Conservation (phyloP, 495 filamentous ascomycete genomes). For the Lindgomyces ingoldianus region DNA sequence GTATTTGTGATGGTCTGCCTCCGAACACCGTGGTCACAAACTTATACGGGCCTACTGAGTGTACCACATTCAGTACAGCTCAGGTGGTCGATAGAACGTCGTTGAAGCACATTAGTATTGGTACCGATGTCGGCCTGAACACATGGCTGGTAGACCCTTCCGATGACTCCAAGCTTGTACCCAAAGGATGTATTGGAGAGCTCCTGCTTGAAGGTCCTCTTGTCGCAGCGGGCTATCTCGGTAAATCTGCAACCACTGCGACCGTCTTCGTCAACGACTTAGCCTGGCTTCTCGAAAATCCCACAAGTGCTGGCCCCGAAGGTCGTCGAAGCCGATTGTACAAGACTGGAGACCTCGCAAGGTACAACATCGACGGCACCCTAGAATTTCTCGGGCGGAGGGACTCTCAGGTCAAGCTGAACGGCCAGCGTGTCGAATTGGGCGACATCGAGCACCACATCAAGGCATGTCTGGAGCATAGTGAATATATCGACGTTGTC, state of each 20-base stretch:
- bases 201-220: constrained; percentile 50
- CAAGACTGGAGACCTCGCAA: constrained; percentile 46
- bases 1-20: no score
- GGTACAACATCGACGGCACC: constrained; percentile 44
- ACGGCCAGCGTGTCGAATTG: constrained; percentile 51
- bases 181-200: constrained; percentile 52
- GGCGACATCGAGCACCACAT: constrained; percentile 41
- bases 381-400: constrained; percentile 47
- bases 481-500: background rate
- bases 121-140: constrained; percentile 35
- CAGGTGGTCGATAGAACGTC: background rate
- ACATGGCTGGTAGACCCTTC: constrained; percentile 39
- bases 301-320: background rate
- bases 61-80: background rate
- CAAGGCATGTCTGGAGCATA: no score
- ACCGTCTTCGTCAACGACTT: constrained; percentile 36
- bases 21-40: constrained; percentile 47
- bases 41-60: constrained; percentile 53
- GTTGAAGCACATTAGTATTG: no score
- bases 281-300: background rate
- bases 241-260: constrained; percentile 37
- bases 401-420: constrained; percentile 51
- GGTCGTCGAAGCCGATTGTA: constrained; percentile 38
- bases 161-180: constrained; percentile 44
- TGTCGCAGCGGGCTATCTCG: constrained; percentile 44